Evolutionary conservation across 2,329 filamentous ascomycete genomes (phyloP).

Genomic region (Raffaelea deltoideospora): DNA sequence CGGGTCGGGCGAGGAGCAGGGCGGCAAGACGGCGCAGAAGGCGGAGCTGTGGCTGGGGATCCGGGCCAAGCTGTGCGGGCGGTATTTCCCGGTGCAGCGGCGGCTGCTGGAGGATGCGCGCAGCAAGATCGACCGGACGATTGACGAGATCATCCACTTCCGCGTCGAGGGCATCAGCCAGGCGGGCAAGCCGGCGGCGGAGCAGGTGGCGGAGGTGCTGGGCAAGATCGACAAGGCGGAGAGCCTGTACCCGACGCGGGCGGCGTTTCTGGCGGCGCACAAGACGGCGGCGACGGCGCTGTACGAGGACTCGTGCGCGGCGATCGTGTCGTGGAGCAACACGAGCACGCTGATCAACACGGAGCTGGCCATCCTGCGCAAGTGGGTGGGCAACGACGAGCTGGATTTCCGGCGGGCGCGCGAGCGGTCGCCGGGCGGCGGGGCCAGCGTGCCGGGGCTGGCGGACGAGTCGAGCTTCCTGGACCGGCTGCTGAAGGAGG

Average conservation of each 20-base stretch:
- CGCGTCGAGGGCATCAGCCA: slow-evolving; percentile 88
- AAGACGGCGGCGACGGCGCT: slow-evolving; percentile 60
- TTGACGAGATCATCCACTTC: slow-evolving; percentile 86
- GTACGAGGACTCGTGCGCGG: slow-evolving; percentile 72
- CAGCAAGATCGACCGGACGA: slow-evolving; percentile 51
- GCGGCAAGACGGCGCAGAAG: slow-evolving; percentile 51
- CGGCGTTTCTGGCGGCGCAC: slow-evolving; percentile 58
- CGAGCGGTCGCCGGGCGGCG: slow-evolving; percentile 49
- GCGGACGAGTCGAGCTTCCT: slow-evolving; percentile 87
- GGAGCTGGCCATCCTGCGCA: slow-evolving; percentile 77
- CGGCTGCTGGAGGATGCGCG: slow-evolving; percentile 80
- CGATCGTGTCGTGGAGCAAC: slow-evolving; percentile 92
- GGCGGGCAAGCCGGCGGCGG: slow-evolving; percentile 70
- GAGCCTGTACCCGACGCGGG: slow-evolving; percentile 67
- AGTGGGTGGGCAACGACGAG: slow-evolving; percentile 93
- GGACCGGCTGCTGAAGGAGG: slow-evolving; percentile 88
- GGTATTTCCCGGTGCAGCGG: slow-evolving; percentile 69
- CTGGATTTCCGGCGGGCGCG: slow-evolving; percentile 75
- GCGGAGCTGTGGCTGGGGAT: slow-evolving; percentile 80
- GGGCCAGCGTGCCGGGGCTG: slow-evolving; percentile 49
- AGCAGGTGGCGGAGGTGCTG: slow-evolving; percentile 83
- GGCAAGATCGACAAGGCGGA: slow-evolving; percentile 83
- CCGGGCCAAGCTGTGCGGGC: slow-evolving; percentile 67
- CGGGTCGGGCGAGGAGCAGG: slow-evolving; percentile 49
- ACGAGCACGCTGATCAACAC: slow-evolving; percentile 94